phyloP scores from a whole-genome alignment of 1,284 basidiomycete species.

The Cystobasidium slooffiae region DNA sequence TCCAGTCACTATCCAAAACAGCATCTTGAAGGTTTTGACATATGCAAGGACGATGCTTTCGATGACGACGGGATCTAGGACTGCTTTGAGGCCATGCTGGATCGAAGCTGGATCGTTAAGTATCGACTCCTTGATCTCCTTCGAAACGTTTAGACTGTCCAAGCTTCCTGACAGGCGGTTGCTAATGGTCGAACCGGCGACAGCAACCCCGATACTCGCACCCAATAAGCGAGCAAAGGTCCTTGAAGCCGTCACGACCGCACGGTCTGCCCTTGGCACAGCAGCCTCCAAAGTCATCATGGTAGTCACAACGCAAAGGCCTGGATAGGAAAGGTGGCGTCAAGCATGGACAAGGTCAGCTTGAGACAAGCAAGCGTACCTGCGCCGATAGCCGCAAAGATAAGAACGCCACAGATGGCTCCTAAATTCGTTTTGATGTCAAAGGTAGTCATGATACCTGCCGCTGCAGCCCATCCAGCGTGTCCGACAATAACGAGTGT shows the following conservation, averaged over 20 bases:
- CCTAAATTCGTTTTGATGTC: conserved; percentile 15
- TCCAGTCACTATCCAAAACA: conserved; percentile 33
- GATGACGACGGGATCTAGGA: background rate
- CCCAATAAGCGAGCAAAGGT: conserved; percentile 25
- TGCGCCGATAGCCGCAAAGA: conserved; percentile 21
- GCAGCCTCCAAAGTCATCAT: conserved; percentile 26
- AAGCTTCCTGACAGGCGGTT: conserved; percentile 7
- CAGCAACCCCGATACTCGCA: conserved; percentile 21
- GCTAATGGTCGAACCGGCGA: conserved; percentile 20
- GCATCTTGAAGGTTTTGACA: conserved; percentile 23
- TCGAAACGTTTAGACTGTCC: background rate
- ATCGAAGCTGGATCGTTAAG: conserved; percentile 31
- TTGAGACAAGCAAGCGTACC: background rate
- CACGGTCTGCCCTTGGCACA: conserved; percentile 19
- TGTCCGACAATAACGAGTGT: conserved; percentile 15
- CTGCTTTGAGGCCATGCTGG: conserved; percentile 1
- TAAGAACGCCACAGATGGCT: conserved; percentile 18
- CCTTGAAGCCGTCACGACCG: conserved; percentile 10
- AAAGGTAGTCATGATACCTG: conserved; percentile 23
- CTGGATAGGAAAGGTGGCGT: background rate
- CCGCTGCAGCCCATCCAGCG: conserved; percentile 14
- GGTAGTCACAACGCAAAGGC: conserved; percentile 14
- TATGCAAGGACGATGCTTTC: conserved; percentile 17
- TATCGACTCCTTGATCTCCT: background rate
- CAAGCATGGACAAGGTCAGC: no score